Conservation (phyloP, 345 rosid species). For the Geranium rotundifolium region DNA sequence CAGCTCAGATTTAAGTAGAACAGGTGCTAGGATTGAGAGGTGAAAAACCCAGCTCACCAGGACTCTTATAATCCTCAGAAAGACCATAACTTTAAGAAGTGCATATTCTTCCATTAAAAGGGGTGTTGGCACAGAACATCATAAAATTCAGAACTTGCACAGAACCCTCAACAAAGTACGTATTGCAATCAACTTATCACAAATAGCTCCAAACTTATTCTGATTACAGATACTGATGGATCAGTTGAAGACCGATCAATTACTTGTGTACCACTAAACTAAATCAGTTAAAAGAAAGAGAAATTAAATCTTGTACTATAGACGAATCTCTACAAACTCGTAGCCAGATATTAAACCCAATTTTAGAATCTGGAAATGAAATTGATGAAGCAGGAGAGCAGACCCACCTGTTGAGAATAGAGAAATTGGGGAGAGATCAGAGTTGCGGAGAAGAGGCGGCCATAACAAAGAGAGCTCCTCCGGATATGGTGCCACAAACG, state of each 20-base stretch:
- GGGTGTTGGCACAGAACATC: no score
- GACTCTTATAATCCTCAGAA: no score
- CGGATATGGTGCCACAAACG: not conserved
- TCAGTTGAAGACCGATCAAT: not conserved
- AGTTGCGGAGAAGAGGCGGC: not conserved
- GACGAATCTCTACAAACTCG: not conserved
- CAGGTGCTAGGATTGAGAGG: no score
- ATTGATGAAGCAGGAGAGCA: not conserved
- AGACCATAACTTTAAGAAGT: no score
- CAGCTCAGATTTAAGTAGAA: no score
- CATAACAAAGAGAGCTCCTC: not conserved
- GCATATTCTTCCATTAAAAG: no score
- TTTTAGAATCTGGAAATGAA: no score
- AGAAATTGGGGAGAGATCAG: not conserved
- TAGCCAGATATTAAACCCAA: not conserved
- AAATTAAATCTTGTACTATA: not conserved
- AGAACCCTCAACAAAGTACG: no score
- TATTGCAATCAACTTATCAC: not conserved
- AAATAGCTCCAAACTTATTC: not conserved
- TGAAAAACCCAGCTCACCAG: no score
- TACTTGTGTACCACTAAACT: not conserved
- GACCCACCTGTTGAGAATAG: not conserved
- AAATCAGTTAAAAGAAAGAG: not conserved
- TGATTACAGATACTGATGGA: not conserved
- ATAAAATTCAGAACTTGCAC: no score